Evolutionary conservation across 2,329 filamentous ascomycete species (phyloP).

Genomic region (Fusarium sp.): DNA sequence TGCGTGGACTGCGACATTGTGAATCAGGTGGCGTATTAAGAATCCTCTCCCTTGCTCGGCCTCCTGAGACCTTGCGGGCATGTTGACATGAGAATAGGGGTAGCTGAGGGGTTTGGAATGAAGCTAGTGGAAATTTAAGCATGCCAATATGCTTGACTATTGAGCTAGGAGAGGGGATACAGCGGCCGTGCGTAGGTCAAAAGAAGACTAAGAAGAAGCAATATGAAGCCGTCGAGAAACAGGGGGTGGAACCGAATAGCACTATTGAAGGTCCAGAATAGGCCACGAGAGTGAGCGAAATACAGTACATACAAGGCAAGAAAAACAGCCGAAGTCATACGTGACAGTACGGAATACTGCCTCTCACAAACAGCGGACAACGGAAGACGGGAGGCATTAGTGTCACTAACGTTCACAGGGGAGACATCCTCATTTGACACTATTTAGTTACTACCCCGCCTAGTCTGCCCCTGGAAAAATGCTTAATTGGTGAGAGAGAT

Average conservation of each 20-base stretch:
- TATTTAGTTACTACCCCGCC: no score
- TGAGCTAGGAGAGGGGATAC: background rate
- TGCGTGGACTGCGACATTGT: background rate
- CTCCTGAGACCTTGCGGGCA: slow-evolving; percentile 14
- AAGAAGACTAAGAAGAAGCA: background rate
- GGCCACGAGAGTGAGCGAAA: background rate
- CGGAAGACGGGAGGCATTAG: no score
- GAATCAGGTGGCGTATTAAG: slow-evolving; percentile 7
- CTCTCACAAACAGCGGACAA: no score
- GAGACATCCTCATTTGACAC: no score
- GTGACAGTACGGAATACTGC: no score
- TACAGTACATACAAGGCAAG: no score
- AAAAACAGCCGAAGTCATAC: no score
- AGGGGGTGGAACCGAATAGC: background rate
- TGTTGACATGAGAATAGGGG: slow-evolving; percentile 10
- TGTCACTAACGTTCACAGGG: no score
- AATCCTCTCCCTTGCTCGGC: slow-evolving; percentile 2
- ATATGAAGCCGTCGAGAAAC: no score
- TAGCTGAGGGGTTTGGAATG: slow-evolving; percentile 8
- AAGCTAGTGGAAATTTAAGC: background rate
- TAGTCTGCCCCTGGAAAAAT: no score
- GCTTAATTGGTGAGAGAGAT: no score
- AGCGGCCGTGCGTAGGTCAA: background rate
- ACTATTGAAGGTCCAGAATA: no score
- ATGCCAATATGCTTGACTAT: slow-evolving; percentile 6